Evolutionary conservation across 768 basidiomycete genomes (phyloP), one percentile per base, ranked within the genome.

Genomic region (Pholiota microspora): DNA sequence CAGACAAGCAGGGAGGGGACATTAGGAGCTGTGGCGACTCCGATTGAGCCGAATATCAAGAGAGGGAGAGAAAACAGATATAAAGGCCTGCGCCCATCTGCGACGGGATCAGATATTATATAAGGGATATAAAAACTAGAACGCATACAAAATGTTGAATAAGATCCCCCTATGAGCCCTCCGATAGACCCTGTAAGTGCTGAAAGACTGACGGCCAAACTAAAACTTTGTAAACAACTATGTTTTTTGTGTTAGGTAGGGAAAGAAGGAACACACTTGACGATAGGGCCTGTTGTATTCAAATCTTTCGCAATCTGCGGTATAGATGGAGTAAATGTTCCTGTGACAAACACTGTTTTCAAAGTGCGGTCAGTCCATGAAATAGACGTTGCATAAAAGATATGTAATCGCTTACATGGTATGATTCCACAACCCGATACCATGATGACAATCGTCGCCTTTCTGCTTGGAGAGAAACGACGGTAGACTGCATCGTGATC

Each of bases 251-350:
- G n/a, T n/a, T n/a, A n/a, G n/a, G n/a, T n/a, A n/a, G n/a, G n/a
- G n/a, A n/a, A n/a, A n/a, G n/a, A n/a, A n/a, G n/a, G 12, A 25
- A 21, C 67, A 13, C 51, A 82, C 83, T 83, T 87, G 48, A 91
- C 77, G 15, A 85, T 67, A 13, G 79, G 60, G 0, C 77, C 77
- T 0, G 87, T 80, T 0, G 86, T 74, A 23, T 78, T 45, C 8
- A 93, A 67, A 55, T 93, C 89, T 24, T 66, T 68, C 7, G 89
- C 82, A 42, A 94, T 83, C 47, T 86, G 79, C 0, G 89, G 88
- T 52, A 92, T 86, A 0, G 84, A 83, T 0, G 89, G 89, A 2
- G 89, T 76, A 65, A 92, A 90, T 0, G 81, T 81, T 0, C 82
- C 85, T 6, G 81, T 72, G 0, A 87, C 82, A 55, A 92, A 83